Conservation (phyloP, 2,329 filamentous ascomycete genomes). For the Fusarium udum region DNA sequence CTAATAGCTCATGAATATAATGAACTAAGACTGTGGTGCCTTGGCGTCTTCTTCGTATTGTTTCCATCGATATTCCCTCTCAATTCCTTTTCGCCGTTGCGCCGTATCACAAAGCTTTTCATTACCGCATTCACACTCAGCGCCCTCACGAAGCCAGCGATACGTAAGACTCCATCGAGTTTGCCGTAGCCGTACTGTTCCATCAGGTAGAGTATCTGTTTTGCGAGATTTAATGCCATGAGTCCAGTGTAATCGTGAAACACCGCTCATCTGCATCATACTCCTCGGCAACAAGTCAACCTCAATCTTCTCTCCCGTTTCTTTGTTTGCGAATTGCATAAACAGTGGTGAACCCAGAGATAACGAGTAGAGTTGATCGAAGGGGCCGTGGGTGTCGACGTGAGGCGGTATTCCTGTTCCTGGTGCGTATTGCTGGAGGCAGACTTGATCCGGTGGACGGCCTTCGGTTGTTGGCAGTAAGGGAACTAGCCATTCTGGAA, state of each 20-base stretch:
- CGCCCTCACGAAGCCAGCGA: slow-evolving; percentile 59
- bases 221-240: slow-evolving; percentile 65
- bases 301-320: slow-evolving; percentile 47
- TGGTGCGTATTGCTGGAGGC: slow-evolving; percentile 68
- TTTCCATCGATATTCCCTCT: slow-evolving; percentile 63
- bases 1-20: slow-evolving; percentile 10
- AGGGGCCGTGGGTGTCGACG: slow-evolving; percentile 64
- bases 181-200: slow-evolving; percentile 52
- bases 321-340: slow-evolving; percentile 55
- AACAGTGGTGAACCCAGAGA: slow-evolving; percentile 54
- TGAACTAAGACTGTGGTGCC: background rate
- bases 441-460: slow-evolving; percentile 65
- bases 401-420: slow-evolving; percentile 69
- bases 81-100: slow-evolving; percentile 55
- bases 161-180: slow-evolving; percentile 66
- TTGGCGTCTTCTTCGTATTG: slow-evolving; percentile 41
- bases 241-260: slow-evolving; percentile 63
- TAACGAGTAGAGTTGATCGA: slow-evolving; percentile 57
- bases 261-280: slow-evolving; percentile 61
- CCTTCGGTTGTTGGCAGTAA: slow-evolving; percentile 56
- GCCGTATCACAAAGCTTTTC: slow-evolving; percentile 61
- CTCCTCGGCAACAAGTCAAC: slow-evolving; percentile 59
- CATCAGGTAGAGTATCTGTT: slow-evolving; percentile 59
- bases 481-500: slow-evolving; percentile 61
- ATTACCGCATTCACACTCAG: slow-evolving; percentile 61